Conservation (phyloP, 495 filamentous ascomycete genomes). For the Talaromyces wortmannii region DNA sequence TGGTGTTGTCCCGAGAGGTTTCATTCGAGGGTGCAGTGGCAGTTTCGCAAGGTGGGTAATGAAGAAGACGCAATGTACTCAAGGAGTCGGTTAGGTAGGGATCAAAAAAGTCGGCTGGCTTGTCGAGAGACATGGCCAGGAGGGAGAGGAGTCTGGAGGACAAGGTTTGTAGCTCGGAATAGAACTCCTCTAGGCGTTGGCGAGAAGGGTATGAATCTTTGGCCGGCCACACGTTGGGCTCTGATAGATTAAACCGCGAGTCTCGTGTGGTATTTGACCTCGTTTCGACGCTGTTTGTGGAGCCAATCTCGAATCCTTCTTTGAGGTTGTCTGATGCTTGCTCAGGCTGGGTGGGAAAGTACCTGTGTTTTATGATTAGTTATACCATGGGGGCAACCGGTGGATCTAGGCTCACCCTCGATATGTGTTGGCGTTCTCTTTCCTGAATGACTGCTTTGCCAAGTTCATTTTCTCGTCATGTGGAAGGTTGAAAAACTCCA, state of each 20-base stretch:
- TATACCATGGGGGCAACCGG: neutral
- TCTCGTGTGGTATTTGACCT: neutral
- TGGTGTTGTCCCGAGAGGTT: neutral
- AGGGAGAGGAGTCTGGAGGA: slow-evolving; percentile 31
- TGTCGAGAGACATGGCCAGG: slow-evolving; percentile 30
- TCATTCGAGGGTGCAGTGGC: neutral
- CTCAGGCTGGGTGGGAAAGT: slow-evolving; percentile 33
- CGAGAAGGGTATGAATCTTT: slow-evolving; percentile 9
- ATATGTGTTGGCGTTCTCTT: slow-evolving; percentile 33
- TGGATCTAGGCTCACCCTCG: slow-evolving; percentile 17
- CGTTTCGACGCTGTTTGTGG: slow-evolving; percentile 6
- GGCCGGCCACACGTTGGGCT: slow-evolving; percentile 35
- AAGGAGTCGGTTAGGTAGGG: slow-evolving; percentile 29
- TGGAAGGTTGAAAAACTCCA: slow-evolving; percentile 30
- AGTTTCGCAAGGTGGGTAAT: slow-evolving; percentile 21
- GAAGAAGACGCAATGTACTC: slow-evolving; percentile 34
- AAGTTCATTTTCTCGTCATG: slow-evolving; percentile 28
- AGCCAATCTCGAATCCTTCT: slow-evolving; percentile 42
- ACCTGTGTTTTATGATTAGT: slow-evolving; percentile 11
- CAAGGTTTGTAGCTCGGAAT: slow-evolving; percentile 33
- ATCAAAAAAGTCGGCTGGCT: slow-evolving; percentile 27
- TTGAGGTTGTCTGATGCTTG: slow-evolving; percentile 31
- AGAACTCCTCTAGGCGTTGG: slow-evolving; percentile 23
- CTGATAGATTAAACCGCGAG: slow-evolving; percentile 28
- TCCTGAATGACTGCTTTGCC: slow-evolving; percentile 31